These are phyloP conservation scores for Torulaspora globosa DNA, from an alignment of 1,139 yeast genomes.

Conservation along the genomic window DNA sequence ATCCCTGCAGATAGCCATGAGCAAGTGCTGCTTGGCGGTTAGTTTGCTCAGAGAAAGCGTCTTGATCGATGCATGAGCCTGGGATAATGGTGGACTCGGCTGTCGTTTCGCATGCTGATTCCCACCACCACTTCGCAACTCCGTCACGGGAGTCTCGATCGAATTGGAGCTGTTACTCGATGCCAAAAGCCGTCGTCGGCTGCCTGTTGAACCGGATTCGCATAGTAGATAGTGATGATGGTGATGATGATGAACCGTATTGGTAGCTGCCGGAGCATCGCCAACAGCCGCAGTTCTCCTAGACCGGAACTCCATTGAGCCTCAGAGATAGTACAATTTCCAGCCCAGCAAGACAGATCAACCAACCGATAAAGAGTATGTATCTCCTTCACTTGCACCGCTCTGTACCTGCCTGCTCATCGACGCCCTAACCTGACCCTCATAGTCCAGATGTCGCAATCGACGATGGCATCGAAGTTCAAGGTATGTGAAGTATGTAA, in stretches of 20 bases:
- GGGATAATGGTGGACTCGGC: slow-evolving; percentile 8
- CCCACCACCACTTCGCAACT: slow-evolving; percentile 1
- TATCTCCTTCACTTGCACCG: not conserved
- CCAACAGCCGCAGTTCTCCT: slow-evolving; percentile 3
- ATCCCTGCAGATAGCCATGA: slow-evolving; percentile 69
- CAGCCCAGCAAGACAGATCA: not conserved
- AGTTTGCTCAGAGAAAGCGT: slow-evolving; percentile 39
- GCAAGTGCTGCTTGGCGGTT: slow-evolving; percentile 71
- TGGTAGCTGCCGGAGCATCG: slow-evolving; percentile 1
- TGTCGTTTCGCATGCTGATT: slow-evolving; percentile 3
- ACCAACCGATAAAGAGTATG: not conserved
- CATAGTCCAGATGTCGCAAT: not conserved
- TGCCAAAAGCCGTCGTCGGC: slow-evolving; percentile 8
- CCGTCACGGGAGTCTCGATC: not conserved
- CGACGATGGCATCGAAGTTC: not conserved
- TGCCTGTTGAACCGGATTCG: slow-evolving; percentile 1
- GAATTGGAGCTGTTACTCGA: slow-evolving; percentile 7
- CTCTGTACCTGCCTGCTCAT: not conserved
- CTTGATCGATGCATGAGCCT: slow-evolving; percentile 29
- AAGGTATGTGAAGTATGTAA: not conserved
- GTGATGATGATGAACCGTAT: slow-evolving; percentile 16
- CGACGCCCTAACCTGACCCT: not conserved
- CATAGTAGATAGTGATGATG: slow-evolving; percentile 11
- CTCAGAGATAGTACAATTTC: not conserved
- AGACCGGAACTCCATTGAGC: slow-evolving; percentile 6